phyloP scores from a whole-genome alignment of 192 early-diverging fungal genomes.

The Coemansia guatemalensis region DNA sequence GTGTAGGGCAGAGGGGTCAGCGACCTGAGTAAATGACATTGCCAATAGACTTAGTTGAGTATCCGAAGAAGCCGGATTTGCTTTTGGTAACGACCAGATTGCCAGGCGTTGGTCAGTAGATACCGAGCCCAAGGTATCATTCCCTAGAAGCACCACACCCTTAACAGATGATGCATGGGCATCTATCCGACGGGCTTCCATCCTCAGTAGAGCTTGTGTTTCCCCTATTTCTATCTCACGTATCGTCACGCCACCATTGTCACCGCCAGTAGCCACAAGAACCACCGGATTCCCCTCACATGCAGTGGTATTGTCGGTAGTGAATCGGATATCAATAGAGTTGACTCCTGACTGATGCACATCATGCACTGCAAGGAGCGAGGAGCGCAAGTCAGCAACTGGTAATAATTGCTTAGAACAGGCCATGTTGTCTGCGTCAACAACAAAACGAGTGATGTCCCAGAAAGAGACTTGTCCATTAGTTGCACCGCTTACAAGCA shows the following conservation, averaged over 20 bases:
- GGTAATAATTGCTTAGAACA: slow-evolving; percentile 16
- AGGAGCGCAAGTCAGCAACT: not conserved
- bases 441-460: slow-evolving; percentile 13
- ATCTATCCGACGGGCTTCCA: not conserved
- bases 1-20: slow-evolving; percentile 58
- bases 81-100: slow-evolving; percentile 49
- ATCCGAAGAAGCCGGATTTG: not conserved
- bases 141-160: slow-evolving; percentile 25
- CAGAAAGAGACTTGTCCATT: slow-evolving; percentile 30
- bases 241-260: slow-evolving; percentile 65
- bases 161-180: slow-evolving; percentile 75
- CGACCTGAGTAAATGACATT: slow-evolving; percentile 61
- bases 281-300: not conserved
- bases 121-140: slow-evolving; percentile 21
- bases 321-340: slow-evolving; percentile 49
- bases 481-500: slow-evolving; percentile 34
- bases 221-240: slow-evolving; percentile 18
- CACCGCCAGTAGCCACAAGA: slow-evolving; percentile 70
- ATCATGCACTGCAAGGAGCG: slow-evolving; percentile 15
- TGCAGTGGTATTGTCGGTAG: not conserved
- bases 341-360: slow-evolving; percentile 81
- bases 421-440: not conserved
- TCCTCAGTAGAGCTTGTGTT: not conserved
- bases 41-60: slow-evolving; percentile 27
- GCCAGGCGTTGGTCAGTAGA: slow-evolving; percentile 74